Base-by-base conservation (phyloP, 805 yeast species). In the Ogataea trehaloabstinens region DNA sequence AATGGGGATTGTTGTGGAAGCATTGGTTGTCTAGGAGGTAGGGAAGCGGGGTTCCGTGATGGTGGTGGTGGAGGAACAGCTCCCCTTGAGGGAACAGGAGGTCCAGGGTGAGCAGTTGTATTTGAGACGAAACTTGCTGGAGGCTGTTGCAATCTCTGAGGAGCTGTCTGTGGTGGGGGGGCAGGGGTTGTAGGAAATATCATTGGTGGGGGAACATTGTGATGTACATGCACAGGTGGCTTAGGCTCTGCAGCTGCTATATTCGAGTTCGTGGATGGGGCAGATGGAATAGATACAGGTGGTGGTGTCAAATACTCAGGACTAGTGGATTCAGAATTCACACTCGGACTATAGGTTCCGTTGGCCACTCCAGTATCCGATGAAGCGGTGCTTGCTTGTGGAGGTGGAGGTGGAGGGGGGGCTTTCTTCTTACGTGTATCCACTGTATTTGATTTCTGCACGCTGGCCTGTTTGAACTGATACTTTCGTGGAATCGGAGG, bases 401-500 rank as follows among this genome's bases (percentile, higher is more conserved):
- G 40, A 19, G 66, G 58, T 2, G 74, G 69, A 8, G 72, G 70
- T 2, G 71, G 66, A 1, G 64, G 67, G 12, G 70, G 64, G 19
- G 67, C 67, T 35, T 61, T 58, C 40, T 62, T 60, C 19, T 45
- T 49, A 28, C 43, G 51, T 22, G 39, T 37, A 17, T 37, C 17
- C 11, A 53, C 48, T n/a, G 47, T 40, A 48, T 43, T 55, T 51
- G 36, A 56, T 44, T 38, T 56, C 55, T 28, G 66, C 49, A 29
- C 51, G 59, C 42, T 59, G 43, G 48, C 16, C 12, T 46, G 31
- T 19, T 44, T 36, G 24, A 54, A 48, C 42, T 74, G 80, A 39
- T 62, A 68, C 48, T 70, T 74, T 47, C 91, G 70, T 4, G 93
- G 95, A 36, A 86, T 67, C 12, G 95, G 95, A 4, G 95, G 95